These are phyloP conservation scores for Alternaria sp. DNA, from an alignment of 2,329 filamentous ascomycete genomes.

Conservation along the genomic window DNA sequence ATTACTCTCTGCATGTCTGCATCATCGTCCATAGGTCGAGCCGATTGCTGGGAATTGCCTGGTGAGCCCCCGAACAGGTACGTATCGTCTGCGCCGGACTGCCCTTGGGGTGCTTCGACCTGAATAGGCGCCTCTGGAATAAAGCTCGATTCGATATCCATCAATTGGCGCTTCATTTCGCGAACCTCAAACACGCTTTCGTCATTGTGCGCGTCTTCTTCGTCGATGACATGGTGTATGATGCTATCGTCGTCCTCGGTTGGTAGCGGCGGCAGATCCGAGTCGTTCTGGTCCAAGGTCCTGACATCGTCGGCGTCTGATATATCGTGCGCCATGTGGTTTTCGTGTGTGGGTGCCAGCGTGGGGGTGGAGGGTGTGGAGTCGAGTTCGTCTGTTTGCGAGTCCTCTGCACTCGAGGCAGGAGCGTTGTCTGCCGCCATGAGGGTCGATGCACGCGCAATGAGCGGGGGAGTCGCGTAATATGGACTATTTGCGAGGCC, in stretches of 20 bases:
- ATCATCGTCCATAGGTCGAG: conserved; percentile 21
- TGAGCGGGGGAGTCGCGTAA: conserved; percentile 32
- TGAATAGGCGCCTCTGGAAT: conserved; percentile 62
- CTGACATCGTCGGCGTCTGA: conserved; percentile 46
- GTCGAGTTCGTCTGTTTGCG: conserved; percentile 35
- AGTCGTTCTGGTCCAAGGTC: conserved; percentile 47
- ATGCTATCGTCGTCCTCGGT: conserved; percentile 53
- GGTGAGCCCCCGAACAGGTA: conserved; percentile 56
- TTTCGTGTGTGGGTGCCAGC: conserved; percentile 20
- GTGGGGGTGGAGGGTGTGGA: conserved; percentile 29
- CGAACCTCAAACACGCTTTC: conserved; percentile 61
- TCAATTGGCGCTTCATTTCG: conserved; percentile 66
- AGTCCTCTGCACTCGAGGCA: conserved; percentile 35
- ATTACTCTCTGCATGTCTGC: conserved; percentile 27
- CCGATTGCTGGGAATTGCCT: conserved; percentile 37
- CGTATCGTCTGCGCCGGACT: conserved; percentile 56
- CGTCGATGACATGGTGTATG: conserved; percentile 43
- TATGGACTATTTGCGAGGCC: conserved; percentile 11
- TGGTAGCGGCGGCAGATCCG: conserved; percentile 53
- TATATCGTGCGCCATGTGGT: conserved; percentile 39
- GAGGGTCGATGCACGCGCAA: conserved; percentile 27
- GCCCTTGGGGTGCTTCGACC: conserved; percentile 33
- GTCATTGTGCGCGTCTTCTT: conserved; percentile 47
- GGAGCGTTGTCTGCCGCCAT: conserved; percentile 38
- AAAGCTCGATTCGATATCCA: conserved; percentile 71